A percentile compares a stretch with the other conserved stretches of the same genome.
Conservation (phyloP, 1,284 basidiomycete genomes). For the Austroboletus niveus region DNA sequence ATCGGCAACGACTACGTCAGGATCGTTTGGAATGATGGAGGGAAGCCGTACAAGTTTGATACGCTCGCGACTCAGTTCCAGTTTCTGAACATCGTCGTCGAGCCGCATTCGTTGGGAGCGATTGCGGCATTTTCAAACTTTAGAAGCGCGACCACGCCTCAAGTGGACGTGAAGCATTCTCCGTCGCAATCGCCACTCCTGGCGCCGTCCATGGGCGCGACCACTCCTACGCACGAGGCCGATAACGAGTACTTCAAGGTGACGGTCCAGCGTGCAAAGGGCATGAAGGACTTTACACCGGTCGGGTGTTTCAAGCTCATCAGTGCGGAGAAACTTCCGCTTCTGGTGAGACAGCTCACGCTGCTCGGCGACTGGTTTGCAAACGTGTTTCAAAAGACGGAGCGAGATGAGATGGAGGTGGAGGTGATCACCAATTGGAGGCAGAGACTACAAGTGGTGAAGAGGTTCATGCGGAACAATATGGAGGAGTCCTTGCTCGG, state of each 20-base stretch:
- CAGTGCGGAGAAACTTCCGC: conserved; percentile 79
- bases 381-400: conserved; percentile 76
- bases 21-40: conserved; percentile 98
- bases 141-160: conserved; percentile 10
- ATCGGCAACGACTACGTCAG: conserved; percentile 95
- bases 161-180: conserved; percentile 17
- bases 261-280: conserved; percentile 78
- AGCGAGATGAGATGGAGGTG: conserved; percentile 60
- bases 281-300: conserved; percentile 90
- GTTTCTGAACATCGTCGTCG: conserved; percentile 96
- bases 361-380: conserved; percentile 88
- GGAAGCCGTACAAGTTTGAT: conserved; percentile 83
- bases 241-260: conserved; percentile 94
- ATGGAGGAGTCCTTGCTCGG: conserved; percentile 25
- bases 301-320: conserved; percentile 92
- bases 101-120: conserved; percentile 85
- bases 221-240: conserved; percentile 40
- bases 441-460: conserved; percentile 74
- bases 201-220: conserved; percentile 11
- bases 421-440: conserved; percentile 93
- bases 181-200: conserved; percentile 21
- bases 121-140: conserved; percentile 76
- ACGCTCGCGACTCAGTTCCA: conserved; percentile 93
- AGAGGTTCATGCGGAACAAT: conserved; percentile 47
- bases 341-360: conserved; percentile 83